Base-by-base conservation (phyloP, 306 rosid species). In the Cotoneaster glaucophyllus region DNA sequence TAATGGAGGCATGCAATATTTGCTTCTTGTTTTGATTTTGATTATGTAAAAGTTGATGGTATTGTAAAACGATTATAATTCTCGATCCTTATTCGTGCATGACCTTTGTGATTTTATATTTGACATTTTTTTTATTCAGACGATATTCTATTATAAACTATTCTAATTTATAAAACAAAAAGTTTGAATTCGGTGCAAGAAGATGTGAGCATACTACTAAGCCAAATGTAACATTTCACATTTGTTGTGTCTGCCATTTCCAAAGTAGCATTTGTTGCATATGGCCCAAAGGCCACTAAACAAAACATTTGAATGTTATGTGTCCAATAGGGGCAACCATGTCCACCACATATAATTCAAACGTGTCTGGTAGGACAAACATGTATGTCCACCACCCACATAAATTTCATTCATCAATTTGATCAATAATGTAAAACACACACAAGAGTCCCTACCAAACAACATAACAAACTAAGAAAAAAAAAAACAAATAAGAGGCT, bases 261-360 rank as follows among this genome's bases (percentile, higher is more conserved):
- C 17, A 32, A 21, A 43, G 69, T 18, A 29, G 26, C 45, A n/a
- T 52, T 9, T 25, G 64, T 53, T 48, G 26, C 25, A 8, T 37
- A 10, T 32, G 48, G 71, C 64, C 34, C 2, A 18, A n/a, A 14
- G 64, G 45, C 31, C 64, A 37, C 48, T 8, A 37, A 11, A 63
- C 37, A 25, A 18, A 50, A 41, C 22, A 74, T 61, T 61, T 13
- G 65, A 52, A 29, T 65, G 78, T 75, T 63, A 5, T 25, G 7
- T 18, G 79, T 65, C 4, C 6, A 21, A 8, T 0, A 11, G 17
- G 73, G 53, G 13, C 66, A 22, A 2, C 17, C 26, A 15, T 32
- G 72, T 65, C 79, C 62, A 12, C 64, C 18, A 61, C 79, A 64
- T 52, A 64, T 65, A 15, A 15, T 48, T 48, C 54, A 48, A 48